Evolutionary conservation across 2,329 filamentous ascomycete species (phyloP).

Genomic region (Alternaria gaisen): DNA sequence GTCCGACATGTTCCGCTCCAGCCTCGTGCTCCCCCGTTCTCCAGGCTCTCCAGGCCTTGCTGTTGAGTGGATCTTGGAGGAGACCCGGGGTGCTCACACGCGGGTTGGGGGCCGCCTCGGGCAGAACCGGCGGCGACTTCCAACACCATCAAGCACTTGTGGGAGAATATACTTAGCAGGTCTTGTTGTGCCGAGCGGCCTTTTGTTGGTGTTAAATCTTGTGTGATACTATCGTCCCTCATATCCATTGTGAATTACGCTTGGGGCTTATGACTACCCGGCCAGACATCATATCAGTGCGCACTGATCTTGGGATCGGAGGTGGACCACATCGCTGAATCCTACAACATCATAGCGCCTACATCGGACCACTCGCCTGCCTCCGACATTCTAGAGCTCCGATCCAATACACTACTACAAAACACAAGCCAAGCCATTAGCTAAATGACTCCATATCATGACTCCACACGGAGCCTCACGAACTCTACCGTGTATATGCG

Average conservation of each 20-base stretch:
- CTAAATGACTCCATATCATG: neutral
- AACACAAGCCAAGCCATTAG: neutral
- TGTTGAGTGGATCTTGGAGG: neutral
- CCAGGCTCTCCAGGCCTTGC: slow-evolving; percentile 8
- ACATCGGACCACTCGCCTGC: neutral
- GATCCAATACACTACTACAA: neutral
- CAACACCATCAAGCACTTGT: neutral
- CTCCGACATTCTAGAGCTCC: slow-evolving; percentile 1
- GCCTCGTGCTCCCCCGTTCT: slow-evolving; percentile 7
- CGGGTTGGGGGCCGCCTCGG: neutral
- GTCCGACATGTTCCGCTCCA: slow-evolving; percentile 13
- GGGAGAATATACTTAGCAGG: neutral
- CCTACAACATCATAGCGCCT: neutral
- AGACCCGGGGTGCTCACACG: slow-evolving; percentile 1
- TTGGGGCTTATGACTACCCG: neutral
- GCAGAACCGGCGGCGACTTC: slow-evolving; percentile 3
- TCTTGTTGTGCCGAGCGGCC: neutral
- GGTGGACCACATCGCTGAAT: slow-evolving; percentile 1
- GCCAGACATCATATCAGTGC: neutral
- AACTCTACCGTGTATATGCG: neutral
- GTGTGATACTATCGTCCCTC: neutral
- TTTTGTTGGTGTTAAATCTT: neutral
- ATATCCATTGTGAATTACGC: neutral
- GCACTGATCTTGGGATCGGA: neutral
- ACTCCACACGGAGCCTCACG: neutral